Base-by-base conservation (phyloP, 2,329 filamentous ascomycete species). In the Chrysoporthe cubensis region DNA sequence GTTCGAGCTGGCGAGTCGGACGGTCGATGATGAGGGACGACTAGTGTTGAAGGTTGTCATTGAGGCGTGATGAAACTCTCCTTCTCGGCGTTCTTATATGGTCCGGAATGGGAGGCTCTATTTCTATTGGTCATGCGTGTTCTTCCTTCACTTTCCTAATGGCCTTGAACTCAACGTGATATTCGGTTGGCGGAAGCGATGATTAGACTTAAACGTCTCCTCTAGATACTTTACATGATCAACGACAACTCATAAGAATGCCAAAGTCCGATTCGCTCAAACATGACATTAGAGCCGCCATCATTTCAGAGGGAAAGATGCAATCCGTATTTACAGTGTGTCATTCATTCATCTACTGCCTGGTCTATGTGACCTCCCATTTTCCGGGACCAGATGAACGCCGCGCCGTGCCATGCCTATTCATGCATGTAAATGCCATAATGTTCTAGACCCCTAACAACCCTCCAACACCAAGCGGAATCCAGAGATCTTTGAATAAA, bases 31-130 rank as follows among this genome's bases (percentile, higher is more conserved):
- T 43, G 80, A 88, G 1, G 90, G 90, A 0, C 90, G 88, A 21
- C 78, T 93, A 64, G 90, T 93, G 18, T 78, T 93, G 70, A 93
- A 93, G 81, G 90, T 93, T 52, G 86, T 92, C 52, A 87, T 88
- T 70, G 85, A 88, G 74, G 81, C 81, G 62, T 87, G 78, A 77
- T 14, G 13, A 26, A 32, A 2, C 13, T 34, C 4, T 54, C 16
- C 11, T 14, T 34, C 6, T 52, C 16, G 50, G 50, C 26, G 50
- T 54, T 54, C 50, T 54, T 16, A 26, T 4, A 16, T 4, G 18
- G 40, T 52, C 14, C 34, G 50, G 42, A 64, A 50, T 57, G 37
- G 21, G 21, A 34, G 52, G 58, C 54, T 48, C 50, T 50, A 26
- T 50, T 32, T 48, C 50, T 50, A 26, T 50, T 32, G 52, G n/a